Evolutionary conservation across 2,329 filamentous ascomycete species (phyloP).

Genomic region (Colletotrichum endophyticum): DNA sequence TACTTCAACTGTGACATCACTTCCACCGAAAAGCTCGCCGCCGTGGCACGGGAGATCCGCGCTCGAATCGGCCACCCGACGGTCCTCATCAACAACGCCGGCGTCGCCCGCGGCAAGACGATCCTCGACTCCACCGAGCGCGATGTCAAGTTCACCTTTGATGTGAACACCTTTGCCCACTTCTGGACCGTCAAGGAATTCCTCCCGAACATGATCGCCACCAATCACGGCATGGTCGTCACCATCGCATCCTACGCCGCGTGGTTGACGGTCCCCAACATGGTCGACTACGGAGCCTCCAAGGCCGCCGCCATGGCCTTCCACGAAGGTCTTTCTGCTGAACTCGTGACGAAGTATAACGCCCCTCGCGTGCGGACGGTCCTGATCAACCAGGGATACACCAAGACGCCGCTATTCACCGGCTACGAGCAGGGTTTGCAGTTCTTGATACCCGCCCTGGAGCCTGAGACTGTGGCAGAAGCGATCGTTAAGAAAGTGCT

Average conservation of each 20-base stretch:
- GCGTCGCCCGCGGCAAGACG: slow-evolving; percentile 64
- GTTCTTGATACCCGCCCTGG: slow-evolving; percentile 58
- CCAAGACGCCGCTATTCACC: slow-evolving; percentile 63
- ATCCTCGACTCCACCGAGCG: slow-evolving; percentile 63
- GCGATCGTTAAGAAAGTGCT: slow-evolving; percentile 66
- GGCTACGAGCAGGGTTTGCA: slow-evolving; percentile 56
- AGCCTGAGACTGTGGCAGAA: slow-evolving; percentile 69
- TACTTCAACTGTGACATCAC: slow-evolving; percentile 76
- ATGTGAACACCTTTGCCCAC: slow-evolving; percentile 72
- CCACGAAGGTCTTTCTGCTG: slow-evolving; percentile 68
- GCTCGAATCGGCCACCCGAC: slow-evolving; percentile 67
- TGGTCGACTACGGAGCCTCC: slow-evolving; percentile 70
- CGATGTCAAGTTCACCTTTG: slow-evolving; percentile 71
- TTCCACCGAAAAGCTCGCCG: slow-evolving; percentile 56
- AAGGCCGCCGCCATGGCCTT: slow-evolving; percentile 72
- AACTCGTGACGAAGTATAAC: slow-evolving; percentile 64
- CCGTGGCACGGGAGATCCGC: slow-evolving; percentile 58
- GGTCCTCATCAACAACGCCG: slow-evolving; percentile 76
- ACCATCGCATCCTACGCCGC: slow-evolving; percentile 71
- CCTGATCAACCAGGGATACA: slow-evolving; percentile 68
- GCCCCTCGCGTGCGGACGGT: slow-evolving; percentile 70
- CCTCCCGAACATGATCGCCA: slow-evolving; percentile 65
- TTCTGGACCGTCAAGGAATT: slow-evolving; percentile 72
- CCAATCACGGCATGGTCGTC: slow-evolving; percentile 75
- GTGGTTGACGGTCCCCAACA: slow-evolving; percentile 63